Base-by-base conservation (phyloP, 805 yeast species). In the Schizosaccharomyces japonicus region DNA sequence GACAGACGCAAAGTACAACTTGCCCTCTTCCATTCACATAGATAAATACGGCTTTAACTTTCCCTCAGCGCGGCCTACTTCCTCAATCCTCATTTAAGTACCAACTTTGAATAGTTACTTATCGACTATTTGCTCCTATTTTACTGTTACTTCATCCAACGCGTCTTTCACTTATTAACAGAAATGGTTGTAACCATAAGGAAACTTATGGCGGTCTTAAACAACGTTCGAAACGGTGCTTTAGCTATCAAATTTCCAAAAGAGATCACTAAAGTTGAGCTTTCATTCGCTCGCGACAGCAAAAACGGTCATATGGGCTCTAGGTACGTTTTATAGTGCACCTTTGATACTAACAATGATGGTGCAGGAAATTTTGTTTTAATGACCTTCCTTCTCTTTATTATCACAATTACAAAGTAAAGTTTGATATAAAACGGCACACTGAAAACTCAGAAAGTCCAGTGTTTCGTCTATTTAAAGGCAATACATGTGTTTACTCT, bases 191-290 rank as follows among this genome's bases (percentile, higher is more conserved):
- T 13, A 6, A 15, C 26, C 3, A 13, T 17, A 25, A 5, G 25
- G 4, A 36, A 36, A 36, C 3, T 36, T 6, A 7, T 33, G 39
- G 17, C 47, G 27, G 3, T 21, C 49, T 48, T 46, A 29, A n/a
- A 29, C 45, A 46, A 48, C 11, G 25, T 55, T 63, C 57, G 33
- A 6, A 27, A 27, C 29, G 34, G 33, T 19, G 19, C 28, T 11
- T 26, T 45, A 46, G 47, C 28, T 15, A 29, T 30, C 8, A 44
- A 21, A 48, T 50, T 39, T 19, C 49, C 25, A 36, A 36, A 36
- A 21, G 13, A 36, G 17, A 21, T 21, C 23, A 15, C 13, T 6
- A 27, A 36, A 11, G 42, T 36, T n/a, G 15, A 15, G 8, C 15
- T 36, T 19, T 27, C 17, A 19, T 36, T 19, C 23, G 17, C 42